phyloP scores from a whole-genome alignment of 306 rosid species.

The Notholithocarpus densiflorus region DNA sequence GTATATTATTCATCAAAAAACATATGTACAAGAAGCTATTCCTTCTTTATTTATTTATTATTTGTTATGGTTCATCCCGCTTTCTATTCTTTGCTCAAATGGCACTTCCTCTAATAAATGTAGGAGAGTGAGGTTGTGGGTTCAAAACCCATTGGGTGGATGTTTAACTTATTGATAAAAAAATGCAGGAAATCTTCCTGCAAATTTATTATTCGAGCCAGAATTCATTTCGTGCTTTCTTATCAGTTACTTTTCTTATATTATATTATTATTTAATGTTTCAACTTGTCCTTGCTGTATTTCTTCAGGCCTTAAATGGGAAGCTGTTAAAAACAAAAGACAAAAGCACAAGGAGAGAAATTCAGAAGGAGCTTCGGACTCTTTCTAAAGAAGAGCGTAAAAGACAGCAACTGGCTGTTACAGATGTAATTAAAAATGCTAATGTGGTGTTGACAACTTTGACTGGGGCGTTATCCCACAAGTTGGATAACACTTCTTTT shows the following conservation, averaged over 20 bases:
- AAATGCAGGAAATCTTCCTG: not conserved
- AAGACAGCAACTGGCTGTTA: conserved; percentile 94
- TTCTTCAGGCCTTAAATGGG: conserved; percentile 81
- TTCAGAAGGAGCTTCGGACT: conserved; percentile 88
- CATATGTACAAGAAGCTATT: not conserved
- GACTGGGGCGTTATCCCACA: conserved; percentile 79
- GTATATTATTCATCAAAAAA: not conserved
- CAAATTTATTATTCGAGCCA: not conserved
- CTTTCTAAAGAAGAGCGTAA: conserved; percentile 95
- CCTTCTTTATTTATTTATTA: not conserved
- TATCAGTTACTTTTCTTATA: conserved; percentile 7
- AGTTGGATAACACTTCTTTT: conserved; percentile 72
- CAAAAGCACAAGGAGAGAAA: conserved; percentile 72
- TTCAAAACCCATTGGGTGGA: no score
- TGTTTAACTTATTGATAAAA: no score
- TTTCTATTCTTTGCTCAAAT: no score
- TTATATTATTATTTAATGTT: conserved; percentile 1
- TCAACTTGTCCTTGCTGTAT: conserved; percentile 6
- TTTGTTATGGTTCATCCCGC: not conserved
- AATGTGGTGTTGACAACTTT: conserved; percentile 88
- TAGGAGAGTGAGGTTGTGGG: no score
- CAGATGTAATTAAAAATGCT: conserved; percentile 82
- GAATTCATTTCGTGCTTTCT: conserved; percentile 7
- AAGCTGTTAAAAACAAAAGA: conserved; percentile 91
- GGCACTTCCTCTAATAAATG: no score